A percentile compares a stretch with the other conserved stretches of the same genome.
Conservation (phyloP, 441 rosid genomes). For the Croton laevigatus region DNA sequence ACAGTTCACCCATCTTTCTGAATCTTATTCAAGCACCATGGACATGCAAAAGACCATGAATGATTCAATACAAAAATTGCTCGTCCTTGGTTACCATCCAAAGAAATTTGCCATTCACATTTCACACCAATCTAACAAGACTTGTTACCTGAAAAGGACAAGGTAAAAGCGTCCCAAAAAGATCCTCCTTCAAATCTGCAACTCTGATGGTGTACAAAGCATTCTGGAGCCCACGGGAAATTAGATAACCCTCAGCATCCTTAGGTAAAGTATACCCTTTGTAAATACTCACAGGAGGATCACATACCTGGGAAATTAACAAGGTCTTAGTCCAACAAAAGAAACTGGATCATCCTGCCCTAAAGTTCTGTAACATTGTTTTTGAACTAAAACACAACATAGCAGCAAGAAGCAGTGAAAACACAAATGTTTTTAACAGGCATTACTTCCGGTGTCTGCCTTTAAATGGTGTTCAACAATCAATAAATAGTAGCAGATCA, state of each 20-base stretch:
- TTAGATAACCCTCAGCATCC: conserved; percentile 58
- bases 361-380: background rate
- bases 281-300: conserved; percentile 81
- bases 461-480: background rate
- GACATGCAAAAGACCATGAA: background rate
- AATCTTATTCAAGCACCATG: conserved; percentile 9
- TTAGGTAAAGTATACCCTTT: conserved; percentile 63
- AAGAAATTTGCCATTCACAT: background rate
- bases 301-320: conserved; percentile 45
- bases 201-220: conserved; percentile 68
- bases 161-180: conserved; percentile 63
- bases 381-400: background rate
- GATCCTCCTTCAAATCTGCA: conserved; percentile 63
- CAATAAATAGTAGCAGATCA: background rate
- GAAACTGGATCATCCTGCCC: background rate
- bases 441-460: background rate
- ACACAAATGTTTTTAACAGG: background rate
- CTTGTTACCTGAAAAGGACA: conserved; percentile 61
- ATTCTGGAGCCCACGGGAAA: conserved; percentile 63
- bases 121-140: background rate
- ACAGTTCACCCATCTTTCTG: background rate
- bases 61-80: background rate
- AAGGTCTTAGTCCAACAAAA: conserved; percentile 1
- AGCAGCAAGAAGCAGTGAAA: background rate
- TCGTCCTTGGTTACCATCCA: background rate